A percentile compares a stretch with the other conserved stretches of the same genome.
phyloP scores from a whole-genome alignment of 2,329 filamentous ascomycete genomes.

The Aspergillus latus region DNA sequence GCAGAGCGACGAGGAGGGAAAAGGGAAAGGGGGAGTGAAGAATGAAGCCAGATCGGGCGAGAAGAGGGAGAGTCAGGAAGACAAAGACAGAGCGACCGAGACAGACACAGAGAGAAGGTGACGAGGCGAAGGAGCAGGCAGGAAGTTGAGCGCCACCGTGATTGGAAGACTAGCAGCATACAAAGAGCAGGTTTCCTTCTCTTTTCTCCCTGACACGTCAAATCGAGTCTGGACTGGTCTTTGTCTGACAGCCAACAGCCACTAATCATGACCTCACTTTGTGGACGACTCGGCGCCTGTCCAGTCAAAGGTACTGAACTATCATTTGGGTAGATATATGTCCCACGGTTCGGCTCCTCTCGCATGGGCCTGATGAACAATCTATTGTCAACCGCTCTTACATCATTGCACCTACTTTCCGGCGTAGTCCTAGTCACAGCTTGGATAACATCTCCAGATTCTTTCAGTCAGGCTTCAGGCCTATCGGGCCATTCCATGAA shows the following conservation, averaged over 20 bases:
- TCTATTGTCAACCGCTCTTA: background rate
- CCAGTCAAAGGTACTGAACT: background rate
- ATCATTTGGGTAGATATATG: background rate
- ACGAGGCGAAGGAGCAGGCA: background rate
- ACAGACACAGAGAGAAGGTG: background rate
- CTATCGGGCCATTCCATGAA: background rate
- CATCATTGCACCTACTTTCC: background rate
- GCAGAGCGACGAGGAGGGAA: slow-evolving; percentile 14
- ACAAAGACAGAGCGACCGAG: background rate
- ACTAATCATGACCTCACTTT: slow-evolving; percentile 7
- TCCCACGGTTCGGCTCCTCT: background rate
- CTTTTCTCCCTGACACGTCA: slow-evolving; percentile 8
- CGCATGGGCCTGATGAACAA: background rate
- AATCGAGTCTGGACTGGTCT: slow-evolving; percentile 12
- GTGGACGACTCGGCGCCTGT: too few species aligned
- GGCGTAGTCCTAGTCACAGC: background rate
- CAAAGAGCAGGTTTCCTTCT: background rate
- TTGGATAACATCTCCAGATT: background rate
- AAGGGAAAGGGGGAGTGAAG: slow-evolving; percentile 13
- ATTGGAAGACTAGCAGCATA: slow-evolving; percentile 3
- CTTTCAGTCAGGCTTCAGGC: too few species aligned
- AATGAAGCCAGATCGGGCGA: slow-evolving; percentile 7
- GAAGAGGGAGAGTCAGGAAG: slow-evolving; percentile 6
- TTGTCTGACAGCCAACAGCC: background rate
- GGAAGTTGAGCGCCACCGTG: background rate